These are phyloP conservation scores for Aspergillus avenaceus DNA, from an alignment of 495 filamentous ascomycete species.

Conservation along the genomic window DNA sequence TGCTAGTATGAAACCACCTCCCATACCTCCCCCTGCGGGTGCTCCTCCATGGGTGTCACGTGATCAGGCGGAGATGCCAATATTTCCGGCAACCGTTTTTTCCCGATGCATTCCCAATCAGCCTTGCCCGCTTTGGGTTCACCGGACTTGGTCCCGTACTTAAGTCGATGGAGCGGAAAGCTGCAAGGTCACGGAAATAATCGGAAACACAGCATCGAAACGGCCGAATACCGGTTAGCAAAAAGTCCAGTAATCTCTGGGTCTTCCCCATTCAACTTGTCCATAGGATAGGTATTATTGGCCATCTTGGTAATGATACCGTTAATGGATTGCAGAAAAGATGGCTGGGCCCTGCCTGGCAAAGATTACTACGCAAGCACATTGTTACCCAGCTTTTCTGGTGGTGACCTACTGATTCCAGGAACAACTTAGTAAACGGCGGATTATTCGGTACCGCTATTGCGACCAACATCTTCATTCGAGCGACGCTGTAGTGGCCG, in stretches of 20 bases:
- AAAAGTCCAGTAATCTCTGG: no score
- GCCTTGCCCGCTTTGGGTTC: slow-evolving; percentile 38
- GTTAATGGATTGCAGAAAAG: no score
- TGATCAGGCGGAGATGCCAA: slow-evolving; percentile 26
- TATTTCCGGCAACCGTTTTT: slow-evolving; percentile 19
- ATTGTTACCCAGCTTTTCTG: no score
- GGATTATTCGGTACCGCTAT: background rate
- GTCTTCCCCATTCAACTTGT: no score
- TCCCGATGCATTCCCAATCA: slow-evolving; percentile 16
- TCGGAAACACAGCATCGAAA: slow-evolving; percentile 7
- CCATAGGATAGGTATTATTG: no score
- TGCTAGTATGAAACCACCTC: background rate
- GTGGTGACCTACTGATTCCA: no score
- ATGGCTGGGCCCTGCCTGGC: no score
- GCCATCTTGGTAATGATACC: no score
- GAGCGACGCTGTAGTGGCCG: background rate
- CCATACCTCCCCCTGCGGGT: background rate
- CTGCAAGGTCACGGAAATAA: slow-evolving; percentile 21
- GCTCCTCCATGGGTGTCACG: slow-evolving; percentile 24
- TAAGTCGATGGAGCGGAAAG: slow-evolving; percentile 13
- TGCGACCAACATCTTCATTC: background rate
- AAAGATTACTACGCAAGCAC: no score
- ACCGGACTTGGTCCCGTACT: slow-evolving; percentile 26
- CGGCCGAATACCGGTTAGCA: slow-evolving; percentile 18
- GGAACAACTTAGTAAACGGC: background rate